Evolutionary conservation across 345 rosid genomes (phyloP).

Genomic region (Citrus inodora): DNA sequence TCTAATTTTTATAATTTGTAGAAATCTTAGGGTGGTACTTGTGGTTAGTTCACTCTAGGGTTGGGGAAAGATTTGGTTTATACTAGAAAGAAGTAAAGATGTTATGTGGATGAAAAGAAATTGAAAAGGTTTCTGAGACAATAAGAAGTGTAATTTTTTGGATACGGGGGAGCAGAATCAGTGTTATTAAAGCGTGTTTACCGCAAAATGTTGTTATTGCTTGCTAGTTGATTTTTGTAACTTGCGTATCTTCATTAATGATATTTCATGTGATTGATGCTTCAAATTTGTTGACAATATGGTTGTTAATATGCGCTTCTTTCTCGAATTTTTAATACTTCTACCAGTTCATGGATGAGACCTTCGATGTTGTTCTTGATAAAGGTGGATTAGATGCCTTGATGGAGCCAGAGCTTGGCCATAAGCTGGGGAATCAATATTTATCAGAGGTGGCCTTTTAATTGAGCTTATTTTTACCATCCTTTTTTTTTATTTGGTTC

Average conservation of each 20-base stretch:
- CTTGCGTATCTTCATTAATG: background rate
- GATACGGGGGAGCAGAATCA: background rate
- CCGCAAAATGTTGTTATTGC: background rate
- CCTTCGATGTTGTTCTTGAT: slow-evolving; percentile 70
- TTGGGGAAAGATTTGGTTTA: background rate
- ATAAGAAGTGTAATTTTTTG: background rate
- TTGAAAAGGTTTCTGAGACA: background rate
- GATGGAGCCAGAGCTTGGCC: slow-evolving; percentile 88
- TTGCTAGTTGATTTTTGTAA: background rate
- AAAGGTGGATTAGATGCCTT: slow-evolving; percentile 98
- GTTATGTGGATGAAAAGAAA: background rate
- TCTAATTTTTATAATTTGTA: too few relatives aligned
- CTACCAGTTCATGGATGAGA: slow-evolving; percentile 52
- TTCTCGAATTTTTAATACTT: background rate
- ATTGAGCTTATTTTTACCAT: background rate
- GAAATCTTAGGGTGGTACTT: background rate
- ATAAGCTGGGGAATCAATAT: slow-evolving; percentile 67
- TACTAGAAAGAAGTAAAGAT: background rate
- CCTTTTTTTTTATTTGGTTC: background rate
- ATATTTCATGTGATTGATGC: background rate
- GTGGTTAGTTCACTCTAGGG: background rate
- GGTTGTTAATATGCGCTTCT: background rate
- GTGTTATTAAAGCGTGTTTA: background rate
- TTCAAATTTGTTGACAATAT: background rate
- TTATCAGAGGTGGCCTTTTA: slow-evolving; percentile 62